phyloP scores from a whole-genome alignment of 148 eudicot species.

The Talinum fruticosum region DNA sequence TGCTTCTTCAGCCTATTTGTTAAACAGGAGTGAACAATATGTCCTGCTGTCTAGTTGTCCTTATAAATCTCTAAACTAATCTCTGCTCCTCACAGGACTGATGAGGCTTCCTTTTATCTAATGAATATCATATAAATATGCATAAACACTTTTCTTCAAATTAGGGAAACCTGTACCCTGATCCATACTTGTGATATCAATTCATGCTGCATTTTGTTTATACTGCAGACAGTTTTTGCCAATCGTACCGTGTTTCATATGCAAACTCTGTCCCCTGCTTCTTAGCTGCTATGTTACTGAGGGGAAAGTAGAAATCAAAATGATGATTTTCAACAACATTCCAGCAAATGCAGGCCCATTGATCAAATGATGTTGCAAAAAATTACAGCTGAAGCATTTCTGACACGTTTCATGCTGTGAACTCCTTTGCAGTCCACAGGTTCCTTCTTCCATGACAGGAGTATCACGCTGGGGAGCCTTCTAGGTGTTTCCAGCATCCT shows the following conservation, averaged over 20 bases:
- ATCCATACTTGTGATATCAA: background rate
- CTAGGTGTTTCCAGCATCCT: conserved; percentile 57
- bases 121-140: background rate
- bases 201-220: background rate
- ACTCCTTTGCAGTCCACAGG: conserved; percentile 55
- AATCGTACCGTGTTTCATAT: background rate
- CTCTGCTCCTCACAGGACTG: background rate
- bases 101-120: background rate
- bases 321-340: background rate
- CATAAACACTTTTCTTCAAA: background rate
- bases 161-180: background rate
- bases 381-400: background rate
- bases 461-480: conserved; percentile 66
- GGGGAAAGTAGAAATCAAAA: background rate
- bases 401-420: conserved; percentile 2
- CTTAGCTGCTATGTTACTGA: background rate
- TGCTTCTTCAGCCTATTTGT: too few relatives aligned
- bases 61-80: background rate
- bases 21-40: too few relatives aligned
- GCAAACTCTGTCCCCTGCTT: background rate
- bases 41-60: too few relatives aligned
- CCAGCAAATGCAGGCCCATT: background rate
- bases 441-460: conserved; percentile 68
- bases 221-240: background rate
- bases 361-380: background rate